These are phyloP conservation scores for Coprinopsis sp. DNA, from an alignment of 768 basidiomycete species.

Conservation along the genomic window DNA sequence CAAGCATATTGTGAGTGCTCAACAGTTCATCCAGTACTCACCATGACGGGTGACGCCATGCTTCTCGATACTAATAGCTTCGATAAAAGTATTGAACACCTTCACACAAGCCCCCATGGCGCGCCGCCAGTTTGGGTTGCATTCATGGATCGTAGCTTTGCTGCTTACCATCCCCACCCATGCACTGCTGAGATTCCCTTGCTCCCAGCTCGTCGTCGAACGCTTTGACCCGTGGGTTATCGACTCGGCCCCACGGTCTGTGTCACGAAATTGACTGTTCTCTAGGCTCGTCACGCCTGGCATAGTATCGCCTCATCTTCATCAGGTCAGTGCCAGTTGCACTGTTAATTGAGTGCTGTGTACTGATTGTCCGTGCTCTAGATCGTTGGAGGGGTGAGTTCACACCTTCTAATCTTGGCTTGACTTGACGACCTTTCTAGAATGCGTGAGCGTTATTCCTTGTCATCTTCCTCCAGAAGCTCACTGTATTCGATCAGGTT, in stretches of 20 bases:
- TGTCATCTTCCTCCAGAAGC: background rate
- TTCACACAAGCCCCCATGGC: no score
- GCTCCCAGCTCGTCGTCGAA: constrained; percentile 7
- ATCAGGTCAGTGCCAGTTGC: constrained; percentile 1
- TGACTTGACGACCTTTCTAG: background rate
- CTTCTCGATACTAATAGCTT: no score
- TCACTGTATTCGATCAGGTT: background rate
- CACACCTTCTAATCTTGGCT: background rate
- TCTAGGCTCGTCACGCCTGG: constrained; percentile 7
- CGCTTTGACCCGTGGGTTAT: constrained; percentile 7
- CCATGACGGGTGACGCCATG: no score
- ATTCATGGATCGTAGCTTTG: no score
- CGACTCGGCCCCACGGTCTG: background rate
- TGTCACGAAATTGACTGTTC: background rate
- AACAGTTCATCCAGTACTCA: no score
- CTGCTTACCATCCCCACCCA: background rate
- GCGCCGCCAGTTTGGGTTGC: no score
- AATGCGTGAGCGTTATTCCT: constrained; percentile 2
- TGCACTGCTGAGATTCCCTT: constrained; percentile 7
- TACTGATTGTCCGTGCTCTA: background rate
- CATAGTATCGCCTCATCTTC: constrained; percentile 6
- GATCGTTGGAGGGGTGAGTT: constrained; percentile 8
- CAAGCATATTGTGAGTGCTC: no score
- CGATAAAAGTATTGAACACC: no score
- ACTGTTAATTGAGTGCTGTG: background rate